These are phyloP conservation scores for Martensiomyces pterosporus DNA, from an alignment of 192 early-diverging fungal species.

Conservation along the genomic window DNA sequence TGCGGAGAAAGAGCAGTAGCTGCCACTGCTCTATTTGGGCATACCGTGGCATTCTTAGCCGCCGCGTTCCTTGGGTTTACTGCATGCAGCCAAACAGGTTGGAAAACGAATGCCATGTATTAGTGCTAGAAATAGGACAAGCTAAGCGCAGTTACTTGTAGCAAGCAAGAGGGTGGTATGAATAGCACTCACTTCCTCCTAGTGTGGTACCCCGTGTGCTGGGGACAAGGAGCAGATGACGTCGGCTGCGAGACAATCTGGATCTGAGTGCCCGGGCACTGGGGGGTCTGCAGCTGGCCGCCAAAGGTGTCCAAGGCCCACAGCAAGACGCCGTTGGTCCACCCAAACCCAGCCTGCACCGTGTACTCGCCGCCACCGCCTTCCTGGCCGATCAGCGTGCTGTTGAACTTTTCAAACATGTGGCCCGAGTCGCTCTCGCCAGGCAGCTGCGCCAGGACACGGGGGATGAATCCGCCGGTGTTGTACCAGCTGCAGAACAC, in stretches of 20 bases:
- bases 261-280: conserved; percentile 13
- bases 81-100: too few relatives aligned
- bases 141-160: too few relatives aligned
- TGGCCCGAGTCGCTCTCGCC: conserved; percentile 54
- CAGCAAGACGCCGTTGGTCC: conserved; percentile 71
- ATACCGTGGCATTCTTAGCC: too few relatives aligned
- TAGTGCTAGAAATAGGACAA: too few relatives aligned
- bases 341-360: conserved; percentile 71
- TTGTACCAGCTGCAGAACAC: conserved; percentile 67
- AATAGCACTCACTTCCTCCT: too few relatives aligned
- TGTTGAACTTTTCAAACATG: conserved; percentile 75
- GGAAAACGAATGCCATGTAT: too few relatives aligned
- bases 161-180: too few relatives aligned
- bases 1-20: too few relatives aligned
- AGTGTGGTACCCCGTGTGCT: too few relatives aligned
- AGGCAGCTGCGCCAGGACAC: conserved; percentile 36
- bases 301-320: conserved; percentile 57
- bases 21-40: too few relatives aligned
- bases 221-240: conserved; percentile 1
- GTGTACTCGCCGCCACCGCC: conserved; percentile 67
- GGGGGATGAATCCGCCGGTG: conserved; percentile 60
- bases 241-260: neutral
- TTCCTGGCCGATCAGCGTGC: conserved; percentile 37
- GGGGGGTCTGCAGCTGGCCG: conserved; percentile 12
- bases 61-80: too few relatives aligned